These are phyloP conservation scores for Candida schatavii DNA, from an alignment of 805 yeast genomes.

Conservation along the genomic window DNA sequence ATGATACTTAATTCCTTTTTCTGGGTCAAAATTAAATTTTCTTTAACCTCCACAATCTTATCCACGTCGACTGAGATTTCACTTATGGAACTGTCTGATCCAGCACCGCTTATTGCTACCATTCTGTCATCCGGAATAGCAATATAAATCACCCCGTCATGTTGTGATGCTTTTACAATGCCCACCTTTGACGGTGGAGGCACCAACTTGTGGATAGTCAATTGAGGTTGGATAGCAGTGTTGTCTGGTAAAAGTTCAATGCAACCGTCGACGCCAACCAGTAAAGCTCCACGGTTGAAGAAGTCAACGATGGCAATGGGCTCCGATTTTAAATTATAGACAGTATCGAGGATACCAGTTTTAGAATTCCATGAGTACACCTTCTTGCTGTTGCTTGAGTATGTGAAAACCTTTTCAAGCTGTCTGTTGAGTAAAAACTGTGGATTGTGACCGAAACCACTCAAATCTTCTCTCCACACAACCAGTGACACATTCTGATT, in stretches of 20 bases:
- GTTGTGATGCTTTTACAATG: not conserved
- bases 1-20: not conserved
- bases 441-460: slow-evolving; percentile 8
- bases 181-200: not conserved
- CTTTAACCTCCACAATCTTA: not conserved
- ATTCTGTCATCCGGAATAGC: not conserved
- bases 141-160: slow-evolving; percentile 4
- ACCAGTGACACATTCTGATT: slow-evolving; percentile 4
- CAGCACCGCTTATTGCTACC: not conserved
- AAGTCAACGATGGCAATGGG: slow-evolving; percentile 9
- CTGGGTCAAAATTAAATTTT: slow-evolving; percentile 2
- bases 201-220: not conserved
- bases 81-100: not conserved
- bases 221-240: not conserved
- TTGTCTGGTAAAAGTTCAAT: slow-evolving; percentile 8
- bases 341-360: slow-evolving; percentile 12
- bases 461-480: slow-evolving; percentile 19
- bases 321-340: slow-evolving; percentile 8
- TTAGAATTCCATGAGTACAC: slow-evolving; percentile 12
- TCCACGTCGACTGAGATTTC: not conserved
- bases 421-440: slow-evolving; percentile 7
- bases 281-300: slow-evolving; percentile 13
- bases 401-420: slow-evolving; percentile 12
- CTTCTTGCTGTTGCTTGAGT: slow-evolving; percentile 8
- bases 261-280: slow-evolving; percentile 11